phyloP scores from a whole-genome alignment of 345 rosid species.

The Linum lewisii region DNA sequence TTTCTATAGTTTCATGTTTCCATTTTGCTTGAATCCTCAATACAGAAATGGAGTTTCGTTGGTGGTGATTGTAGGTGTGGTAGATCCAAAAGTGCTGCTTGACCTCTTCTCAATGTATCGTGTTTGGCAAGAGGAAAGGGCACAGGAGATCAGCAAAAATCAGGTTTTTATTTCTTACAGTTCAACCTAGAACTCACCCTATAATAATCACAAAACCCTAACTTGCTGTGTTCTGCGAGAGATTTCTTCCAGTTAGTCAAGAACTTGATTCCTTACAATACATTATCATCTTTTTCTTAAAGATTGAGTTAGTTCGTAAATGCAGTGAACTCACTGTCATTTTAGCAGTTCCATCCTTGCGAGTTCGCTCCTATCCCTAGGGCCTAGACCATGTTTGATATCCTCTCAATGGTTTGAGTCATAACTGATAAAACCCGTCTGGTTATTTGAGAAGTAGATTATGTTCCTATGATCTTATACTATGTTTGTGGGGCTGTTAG shows the following conservation, averaged over 20 bases:
- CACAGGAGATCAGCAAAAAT: constrained; percentile 47
- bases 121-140: constrained; percentile 68
- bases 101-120: constrained; percentile 82
- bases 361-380: not conserved
- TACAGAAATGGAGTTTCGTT: constrained; percentile 1
- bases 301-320: not conserved
- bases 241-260: not conserved
- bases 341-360: not conserved
- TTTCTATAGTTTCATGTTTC: not conserved
- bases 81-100: constrained; percentile 63
- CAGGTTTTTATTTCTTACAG: constrained; percentile 51
- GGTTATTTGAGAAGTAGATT: too few species aligned
- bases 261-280: not conserved
- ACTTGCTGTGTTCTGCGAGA: not conserved
- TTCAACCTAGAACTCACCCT: not conserved
- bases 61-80: constrained; percentile 33
- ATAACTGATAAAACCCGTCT: too few species aligned
- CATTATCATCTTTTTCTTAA: too few species aligned
- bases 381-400: too few species aligned
- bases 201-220: not conserved
- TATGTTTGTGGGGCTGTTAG: too few species aligned
- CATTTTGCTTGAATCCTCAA: not conserved
- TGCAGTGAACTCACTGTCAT: not conserved
- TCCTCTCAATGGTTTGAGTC: too few species aligned
- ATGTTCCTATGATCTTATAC: too few species aligned